Percentiles rank a stretch among this genome's conserved stretches.
These are phyloP conservation scores for Emiliania huxleyi DNA, from an alignment of 78 protist genomes.

Conservation along the genomic window DNA sequence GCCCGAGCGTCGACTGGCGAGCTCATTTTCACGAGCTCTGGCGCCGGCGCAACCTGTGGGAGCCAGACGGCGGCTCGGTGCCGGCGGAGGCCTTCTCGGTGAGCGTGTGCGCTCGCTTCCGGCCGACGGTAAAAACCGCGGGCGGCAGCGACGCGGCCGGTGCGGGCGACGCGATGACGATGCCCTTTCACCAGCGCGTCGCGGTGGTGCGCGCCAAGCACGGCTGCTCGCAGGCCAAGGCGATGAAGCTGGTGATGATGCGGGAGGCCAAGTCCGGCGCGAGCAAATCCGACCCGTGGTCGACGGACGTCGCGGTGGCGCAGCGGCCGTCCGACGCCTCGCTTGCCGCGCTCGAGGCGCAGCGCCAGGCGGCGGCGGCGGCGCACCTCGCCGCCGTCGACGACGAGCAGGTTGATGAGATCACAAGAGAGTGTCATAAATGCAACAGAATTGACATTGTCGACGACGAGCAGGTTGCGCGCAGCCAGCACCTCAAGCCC, in stretches of 20 bases:
- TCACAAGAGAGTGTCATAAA: no score
- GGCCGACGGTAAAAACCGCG: not conserved
- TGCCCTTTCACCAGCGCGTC: conserved; percentile 49
- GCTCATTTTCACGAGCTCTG: not conserved
- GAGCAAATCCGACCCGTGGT: not conserved
- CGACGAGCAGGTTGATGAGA: no score
- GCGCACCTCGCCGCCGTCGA: not conserved
- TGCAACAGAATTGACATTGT: no score
- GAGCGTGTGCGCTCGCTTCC: not conserved
- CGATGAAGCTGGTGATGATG: not conserved
- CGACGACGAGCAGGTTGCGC: no score
- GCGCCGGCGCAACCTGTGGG: not conserved
- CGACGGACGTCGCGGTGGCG: not conserved
- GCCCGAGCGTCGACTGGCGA: not conserved
- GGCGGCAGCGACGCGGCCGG: not conserved
- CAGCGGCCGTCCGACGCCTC: not conserved
- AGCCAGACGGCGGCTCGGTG: not conserved
- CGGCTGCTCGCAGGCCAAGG: not conserved
- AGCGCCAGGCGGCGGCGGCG: not conserved
- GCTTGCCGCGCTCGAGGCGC: not conserved
- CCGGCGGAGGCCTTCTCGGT: not conserved
- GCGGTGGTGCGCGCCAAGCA: not conserved
- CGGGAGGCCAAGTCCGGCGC: not conserved
- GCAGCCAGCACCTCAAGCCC: no score
- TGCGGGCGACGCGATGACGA: not conserved